Conservation (phyloP, 192 early-diverging fungal species). For the Backusella mclennaniae region DNA sequence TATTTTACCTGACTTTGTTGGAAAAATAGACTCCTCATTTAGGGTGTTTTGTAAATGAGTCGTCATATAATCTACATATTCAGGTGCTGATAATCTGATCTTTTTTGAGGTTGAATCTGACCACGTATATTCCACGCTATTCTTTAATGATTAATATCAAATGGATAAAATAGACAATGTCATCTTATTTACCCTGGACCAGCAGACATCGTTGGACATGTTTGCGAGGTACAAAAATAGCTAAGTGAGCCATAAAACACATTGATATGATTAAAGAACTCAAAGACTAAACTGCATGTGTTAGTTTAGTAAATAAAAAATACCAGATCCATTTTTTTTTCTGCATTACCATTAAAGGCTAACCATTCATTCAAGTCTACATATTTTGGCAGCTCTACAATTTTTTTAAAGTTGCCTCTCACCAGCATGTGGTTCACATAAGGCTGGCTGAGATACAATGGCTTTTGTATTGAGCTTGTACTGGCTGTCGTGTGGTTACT, state of each 20-base stretch:
- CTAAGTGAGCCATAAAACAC: conserved; percentile 87
- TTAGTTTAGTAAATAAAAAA: background rate
- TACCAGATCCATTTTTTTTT: background rate
- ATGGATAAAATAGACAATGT: no score
- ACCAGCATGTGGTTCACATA: conserved; percentile 81
- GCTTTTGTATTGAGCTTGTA: conserved; percentile 18
- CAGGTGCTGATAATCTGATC: conserved; percentile 86
- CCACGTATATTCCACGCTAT: conserved; percentile 86
- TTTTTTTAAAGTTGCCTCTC: conserved; percentile 88
- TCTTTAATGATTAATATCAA: no score
- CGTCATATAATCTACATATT: conserved; percentile 93
- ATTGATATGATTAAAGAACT: conserved; percentile 92
- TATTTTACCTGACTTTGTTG: conserved; percentile 80
- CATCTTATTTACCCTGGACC: conserved; percentile 60
- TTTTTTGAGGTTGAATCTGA: conserved; percentile 80
- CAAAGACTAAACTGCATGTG: conserved; percentile 57
- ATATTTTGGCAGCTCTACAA: conserved; percentile 87
- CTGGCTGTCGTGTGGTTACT: background rate
- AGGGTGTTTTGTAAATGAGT: conserved; percentile 83
- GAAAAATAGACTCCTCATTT: conserved; percentile 90
- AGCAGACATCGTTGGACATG: conserved; percentile 85
- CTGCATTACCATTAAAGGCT: conserved; percentile 65
- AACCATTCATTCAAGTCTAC: conserved; percentile 95
- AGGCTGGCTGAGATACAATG: conserved; percentile 60
- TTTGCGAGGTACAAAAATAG: conserved; percentile 81